These are phyloP conservation scores for Bipolaris zeicola DNA, from an alignment of 2,329 filamentous ascomycete genomes.

Conservation along the genomic window DNA sequence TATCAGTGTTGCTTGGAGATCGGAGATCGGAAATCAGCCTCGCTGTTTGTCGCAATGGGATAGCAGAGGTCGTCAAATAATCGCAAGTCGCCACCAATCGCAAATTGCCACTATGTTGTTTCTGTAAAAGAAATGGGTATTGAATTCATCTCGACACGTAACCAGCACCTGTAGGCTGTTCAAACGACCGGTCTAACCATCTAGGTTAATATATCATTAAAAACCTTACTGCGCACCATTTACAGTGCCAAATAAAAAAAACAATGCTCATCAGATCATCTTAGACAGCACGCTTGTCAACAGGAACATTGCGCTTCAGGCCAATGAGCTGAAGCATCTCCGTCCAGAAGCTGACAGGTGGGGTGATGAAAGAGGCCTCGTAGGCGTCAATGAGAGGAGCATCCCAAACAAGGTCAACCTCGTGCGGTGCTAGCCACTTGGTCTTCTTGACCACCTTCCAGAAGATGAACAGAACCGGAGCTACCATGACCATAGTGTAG, in stretches of 20 bases:
- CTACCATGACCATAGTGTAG: conserved; percentile 60
- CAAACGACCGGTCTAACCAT: conserved; percentile 21
- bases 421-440: conserved; percentile 54
- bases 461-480: conserved; percentile 58
- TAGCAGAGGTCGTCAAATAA: conserved; percentile 4
- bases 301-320: conserved; percentile 35
- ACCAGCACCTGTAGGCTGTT: conserved; percentile 10
- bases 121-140: conserved; percentile 26
- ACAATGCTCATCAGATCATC: background rate
- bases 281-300: conserved; percentile 38
- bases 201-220: conserved; percentile 14
- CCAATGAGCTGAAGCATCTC: conserved; percentile 46
- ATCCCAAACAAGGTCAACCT: conserved; percentile 56
- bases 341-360: conserved; percentile 46
- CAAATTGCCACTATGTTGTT: background rate
- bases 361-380: conserved; percentile 50
- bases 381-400: conserved; percentile 49
- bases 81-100: conserved; percentile 11
- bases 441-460: conserved; percentile 71
- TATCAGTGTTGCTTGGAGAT: conserved; percentile 2
- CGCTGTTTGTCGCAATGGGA: conserved; percentile 27
- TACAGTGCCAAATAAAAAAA: background rate
- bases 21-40: background rate
- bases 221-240: conserved; percentile 2
- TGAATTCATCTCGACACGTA: conserved; percentile 19